Percentiles rank a stretch among this genome's conserved stretches.
phyloP scores from a whole-genome alignment of 2,329 filamentous ascomycete species.

The Stylonectria norvegica region DNA sequence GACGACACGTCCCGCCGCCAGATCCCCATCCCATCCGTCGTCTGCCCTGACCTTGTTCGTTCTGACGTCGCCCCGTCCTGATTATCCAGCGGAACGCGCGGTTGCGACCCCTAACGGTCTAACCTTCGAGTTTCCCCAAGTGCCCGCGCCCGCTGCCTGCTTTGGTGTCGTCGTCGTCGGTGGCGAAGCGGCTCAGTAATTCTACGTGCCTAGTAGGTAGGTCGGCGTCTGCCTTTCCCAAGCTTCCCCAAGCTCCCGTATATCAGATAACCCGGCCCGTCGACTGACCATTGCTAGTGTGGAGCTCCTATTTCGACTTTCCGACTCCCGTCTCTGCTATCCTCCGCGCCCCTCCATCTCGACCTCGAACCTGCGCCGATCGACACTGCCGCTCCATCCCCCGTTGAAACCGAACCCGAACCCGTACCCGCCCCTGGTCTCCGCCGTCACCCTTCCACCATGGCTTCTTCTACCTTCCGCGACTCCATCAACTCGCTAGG shows the following conservation, averaged over 20 bases:
- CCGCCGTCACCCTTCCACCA: slow-evolving; percentile 44
- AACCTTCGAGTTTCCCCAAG: slow-evolving; percentile 20
- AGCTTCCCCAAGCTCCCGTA: slow-evolving; percentile 10
- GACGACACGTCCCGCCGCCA: slow-evolving; percentile 29
- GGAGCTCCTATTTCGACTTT: slow-evolving; percentile 2
- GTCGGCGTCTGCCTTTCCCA: slow-evolving; percentile 5
- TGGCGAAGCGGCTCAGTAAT: slow-evolving; percentile 6
- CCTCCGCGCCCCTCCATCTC: slow-evolving; percentile 6
- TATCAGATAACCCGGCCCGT: slow-evolving; percentile 19
- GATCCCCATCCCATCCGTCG: slow-evolving; percentile 18
- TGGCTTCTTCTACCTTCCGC: slow-evolving; percentile 87
- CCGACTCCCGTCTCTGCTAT: not conserved
- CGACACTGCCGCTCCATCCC: slow-evolving; percentile 25
- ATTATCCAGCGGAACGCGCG: slow-evolving; percentile 32
- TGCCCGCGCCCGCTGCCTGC: slow-evolving; percentile 14
- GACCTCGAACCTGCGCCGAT: slow-evolving; percentile 22
- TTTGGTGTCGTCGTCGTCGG: slow-evolving; percentile 16
- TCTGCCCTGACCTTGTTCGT: slow-evolving; percentile 11
- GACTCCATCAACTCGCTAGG: slow-evolving; percentile 93
- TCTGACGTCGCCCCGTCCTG: slow-evolving; percentile 10
- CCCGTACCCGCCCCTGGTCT: slow-evolving; percentile 17
- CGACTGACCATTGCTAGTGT: slow-evolving; percentile 6
- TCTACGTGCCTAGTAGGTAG: no score
- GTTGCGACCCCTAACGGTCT: slow-evolving; percentile 25
- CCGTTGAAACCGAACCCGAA: slow-evolving; percentile 17